Evolutionary conservation across 352 stramenopile genomes (phyloP), one percentile per base, ranked within the genome.

Genomic region (Pythium myriotylum): DNA sequence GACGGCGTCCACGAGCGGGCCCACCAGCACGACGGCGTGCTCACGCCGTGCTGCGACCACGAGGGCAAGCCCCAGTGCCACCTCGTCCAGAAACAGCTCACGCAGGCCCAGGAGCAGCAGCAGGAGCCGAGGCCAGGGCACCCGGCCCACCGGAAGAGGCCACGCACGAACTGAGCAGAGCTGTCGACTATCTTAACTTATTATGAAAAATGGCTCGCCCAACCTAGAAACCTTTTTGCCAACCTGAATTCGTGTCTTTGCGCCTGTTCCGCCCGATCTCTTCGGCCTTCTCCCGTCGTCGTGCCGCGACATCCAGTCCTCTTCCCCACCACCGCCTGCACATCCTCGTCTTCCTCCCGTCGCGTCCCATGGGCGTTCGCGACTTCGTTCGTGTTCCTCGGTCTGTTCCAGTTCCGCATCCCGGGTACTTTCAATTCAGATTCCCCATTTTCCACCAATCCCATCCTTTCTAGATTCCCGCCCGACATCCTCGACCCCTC

Each of bases 1-100:
- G 87, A 95, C 37, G 63, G 62, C 1, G 66, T 67, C n/a, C 76
- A 79, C 29, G 52, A 60, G 4, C 54, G 67, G 19, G 50, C 43
- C 41, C 62, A 69, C 49, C n/a, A 20, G n/a, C 54, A 67, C 52
- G 66, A 74, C 42, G 62, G 62, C 16, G 62, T 69, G 54, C 54
- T 69, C n/a, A 42, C 42, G 22, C 54, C 62, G 20, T 69, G 62
- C 54, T 69, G 62, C 22, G 24, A 64, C 40, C 40, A 56, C 22
- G 46, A 62, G 4, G 46, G 61, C 37, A 62, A 62, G 29, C 61
- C 24, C 13, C 47, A 51, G 23, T 69, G 62, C 41, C 62, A 46
- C 37, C 33, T 45, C 12, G 27, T 50, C 2, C 62, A 62, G 43
- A 61, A 62, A 19, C 33, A 45, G 40, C n/a, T n/a, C n/a, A n/a